Base-by-base conservation (phyloP, 495 filamentous ascomycete species). In the Astrocystis sublimbata region DNA sequence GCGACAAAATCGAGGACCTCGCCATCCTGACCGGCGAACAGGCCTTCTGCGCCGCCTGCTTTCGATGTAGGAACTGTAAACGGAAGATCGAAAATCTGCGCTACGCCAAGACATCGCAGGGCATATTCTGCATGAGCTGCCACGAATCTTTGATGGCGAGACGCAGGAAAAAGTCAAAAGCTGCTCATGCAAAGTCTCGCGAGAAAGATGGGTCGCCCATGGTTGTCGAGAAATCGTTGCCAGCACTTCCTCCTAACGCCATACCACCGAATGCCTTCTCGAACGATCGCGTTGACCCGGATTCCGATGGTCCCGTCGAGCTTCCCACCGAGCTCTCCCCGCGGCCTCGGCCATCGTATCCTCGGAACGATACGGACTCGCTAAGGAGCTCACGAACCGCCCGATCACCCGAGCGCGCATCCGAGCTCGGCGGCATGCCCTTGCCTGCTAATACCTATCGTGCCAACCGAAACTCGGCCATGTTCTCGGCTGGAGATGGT, bases 41-140 rank as follows among this genome's bases (percentile, higher is more conserved):
- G 73, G 96, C 96, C n/a, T 99, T 96, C 69, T 99, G 96, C 75
- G 92, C 93, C 23, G 92, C 89, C 33, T 99, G 96, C 77, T 99
- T 99, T 76, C 86, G 92, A 68, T 99, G 96, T 74, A 84, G 96
- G 64, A 99, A 98, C 73, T 99, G 96, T 83, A 99, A 98, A 76
- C 83, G 88, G 71, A 96, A 97, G 78, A 99, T 99, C 46, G 96
- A 99, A 73, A 99, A 99, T 72, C 80, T 99, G 55, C 90, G 96
- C 69, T 99, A 99, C 83, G 96, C 96, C 19, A 84, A 94, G 60
- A 99, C 96, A 0, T 97, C 96, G 10, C 94, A 97, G 73, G 96
- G 96, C 38, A 99, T 98, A 53, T 98, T 99, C 73, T 99, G 96
- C 81, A 99, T 99, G 96, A 92, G 89, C 71, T 99, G 96, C 71